Percentiles rank a stretch among this genome's conserved stretches.
phyloP scores from a whole-genome alignment of 176 grass and related monocot genomes.

The Bromus sterilis region DNA sequence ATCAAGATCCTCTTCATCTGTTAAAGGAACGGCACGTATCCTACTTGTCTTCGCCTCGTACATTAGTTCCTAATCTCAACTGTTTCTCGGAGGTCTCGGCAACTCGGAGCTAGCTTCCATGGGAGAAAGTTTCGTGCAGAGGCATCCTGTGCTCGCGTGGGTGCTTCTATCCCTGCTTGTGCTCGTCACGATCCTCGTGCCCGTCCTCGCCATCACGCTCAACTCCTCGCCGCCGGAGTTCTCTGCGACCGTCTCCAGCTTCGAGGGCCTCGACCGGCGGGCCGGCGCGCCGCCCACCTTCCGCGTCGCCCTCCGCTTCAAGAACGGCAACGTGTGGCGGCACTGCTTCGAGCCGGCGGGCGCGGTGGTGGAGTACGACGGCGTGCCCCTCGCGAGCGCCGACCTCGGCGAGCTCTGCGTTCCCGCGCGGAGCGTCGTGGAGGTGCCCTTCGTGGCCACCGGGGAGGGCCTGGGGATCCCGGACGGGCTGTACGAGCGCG shows the following conservation, averaged over 20 bases:
- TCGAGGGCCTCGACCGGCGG: slow-evolving; percentile 8
- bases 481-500: background rate
- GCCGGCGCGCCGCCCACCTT: slow-evolving; percentile 2
- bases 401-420: background rate
- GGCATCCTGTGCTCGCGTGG: background rate
- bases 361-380: slow-evolving; percentile 2
- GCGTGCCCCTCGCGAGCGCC: slow-evolving; percentile 5
- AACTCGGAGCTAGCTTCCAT: background rate
- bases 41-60: background rate
- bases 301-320: background rate
- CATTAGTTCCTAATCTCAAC: background rate
- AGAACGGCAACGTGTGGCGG: background rate
- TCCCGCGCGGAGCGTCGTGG: background rate
- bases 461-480: background rate
- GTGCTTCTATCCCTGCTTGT: background rate
- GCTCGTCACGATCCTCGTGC: background rate
- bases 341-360: background rate
- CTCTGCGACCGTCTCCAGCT: background rate
- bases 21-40: background rate
- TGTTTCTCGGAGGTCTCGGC: background rate
- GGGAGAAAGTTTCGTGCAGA: background rate
- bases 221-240: background rate
- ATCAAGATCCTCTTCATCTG: background rate
- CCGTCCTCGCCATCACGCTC: background rate
- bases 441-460: background rate